Conservation (phyloP, 108 stramenopile genomes). For the Cyclotella sp. region DNA sequence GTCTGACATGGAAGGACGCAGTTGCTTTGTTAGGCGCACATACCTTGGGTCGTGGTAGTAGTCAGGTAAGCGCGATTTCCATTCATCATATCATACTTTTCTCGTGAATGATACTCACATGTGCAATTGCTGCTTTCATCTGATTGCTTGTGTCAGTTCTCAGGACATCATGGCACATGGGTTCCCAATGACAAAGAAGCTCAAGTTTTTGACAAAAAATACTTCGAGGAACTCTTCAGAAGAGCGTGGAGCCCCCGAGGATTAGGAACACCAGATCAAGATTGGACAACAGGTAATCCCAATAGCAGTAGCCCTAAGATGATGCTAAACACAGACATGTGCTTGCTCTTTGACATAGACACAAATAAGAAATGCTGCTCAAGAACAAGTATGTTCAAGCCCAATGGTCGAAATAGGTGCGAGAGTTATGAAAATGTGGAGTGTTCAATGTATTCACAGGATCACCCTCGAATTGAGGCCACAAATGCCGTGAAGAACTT, state of each 20-base stretch:
- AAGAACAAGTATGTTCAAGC: constrained; percentile 44
- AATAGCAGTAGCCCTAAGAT: constrained; percentile 37
- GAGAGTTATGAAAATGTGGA: constrained; percentile 11
- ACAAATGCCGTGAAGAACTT: constrained; percentile 28
- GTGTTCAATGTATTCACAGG: constrained; percentile 14
- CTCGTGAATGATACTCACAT: neutral
- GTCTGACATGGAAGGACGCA: constrained; percentile 53
- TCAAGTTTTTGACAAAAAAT: constrained; percentile 45
- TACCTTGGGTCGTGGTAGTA: constrained; percentile 47
- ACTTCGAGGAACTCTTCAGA: constrained; percentile 40
- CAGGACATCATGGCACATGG: constrained; percentile 57
- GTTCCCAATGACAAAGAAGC: constrained; percentile 45
- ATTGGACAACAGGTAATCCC: constrained; percentile 29
- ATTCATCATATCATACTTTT: neutral
- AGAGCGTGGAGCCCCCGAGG: constrained; percentile 46
- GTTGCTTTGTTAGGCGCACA: constrained; percentile 55
- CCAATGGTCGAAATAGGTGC: constrained; percentile 40
- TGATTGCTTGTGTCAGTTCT: constrained; percentile 28
- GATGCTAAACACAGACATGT: constrained; percentile 59
- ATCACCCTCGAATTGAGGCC: constrained; percentile 26
- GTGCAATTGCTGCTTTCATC: neutral
- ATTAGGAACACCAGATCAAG: constrained; percentile 14
- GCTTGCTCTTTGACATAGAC: constrained; percentile 53
- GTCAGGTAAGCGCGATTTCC: constrained; percentile 16
- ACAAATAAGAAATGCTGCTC: constrained; percentile 38